Percentiles rank a stretch among this genome's conserved stretches.
Evolutionary conservation across 768 basidiomycete species (phyloP).

Genomic region (Naganishia vishniacii): DNA sequence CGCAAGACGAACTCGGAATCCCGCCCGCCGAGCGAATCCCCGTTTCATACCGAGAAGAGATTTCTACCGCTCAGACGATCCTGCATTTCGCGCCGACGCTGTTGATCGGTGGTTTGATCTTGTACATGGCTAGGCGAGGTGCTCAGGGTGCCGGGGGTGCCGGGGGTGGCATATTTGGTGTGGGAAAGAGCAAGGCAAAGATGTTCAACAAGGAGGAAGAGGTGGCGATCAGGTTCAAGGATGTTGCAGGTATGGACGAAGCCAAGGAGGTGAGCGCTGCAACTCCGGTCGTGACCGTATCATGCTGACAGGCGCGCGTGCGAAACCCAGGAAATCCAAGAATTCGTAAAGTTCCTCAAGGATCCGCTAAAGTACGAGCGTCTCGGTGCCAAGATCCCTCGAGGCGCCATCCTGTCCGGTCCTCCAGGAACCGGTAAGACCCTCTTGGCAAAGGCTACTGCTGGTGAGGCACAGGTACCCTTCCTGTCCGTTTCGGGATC

Average conservation of each 20-base stretch:
- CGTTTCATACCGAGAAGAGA: constrained; percentile 92
- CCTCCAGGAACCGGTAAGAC: constrained; percentile 96
- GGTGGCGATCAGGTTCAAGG: constrained; percentile 85
- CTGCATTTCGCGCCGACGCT: constrained; percentile 93
- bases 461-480: constrained; percentile 93
- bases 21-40: constrained; percentile 89
- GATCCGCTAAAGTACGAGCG: constrained; percentile 90
- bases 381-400: constrained; percentile 85
- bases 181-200: constrained; percentile 90
- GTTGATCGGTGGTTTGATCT: constrained; percentile 79
- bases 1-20: constrained; percentile 85
- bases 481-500: constrained; percentile 98
- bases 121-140: constrained; percentile 70
- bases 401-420: constrained; percentile 49
- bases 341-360: constrained; percentile 98
- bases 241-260: constrained; percentile 99
- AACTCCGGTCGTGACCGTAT: not conserved
- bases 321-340: constrained; percentile 74
- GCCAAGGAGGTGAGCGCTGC: constrained; percentile 65
- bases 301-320: not conserved
- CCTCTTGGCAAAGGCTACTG: constrained; percentile 93
- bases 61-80: constrained; percentile 71
- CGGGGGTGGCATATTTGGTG: constrained; percentile 86
- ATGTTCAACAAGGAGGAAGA: constrained; percentile 96
- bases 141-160: constrained; percentile 58